Evolutionary conservation across 1,139 yeast genomes (phyloP).

Genomic region (Suhomyces bribrorum): DNA sequence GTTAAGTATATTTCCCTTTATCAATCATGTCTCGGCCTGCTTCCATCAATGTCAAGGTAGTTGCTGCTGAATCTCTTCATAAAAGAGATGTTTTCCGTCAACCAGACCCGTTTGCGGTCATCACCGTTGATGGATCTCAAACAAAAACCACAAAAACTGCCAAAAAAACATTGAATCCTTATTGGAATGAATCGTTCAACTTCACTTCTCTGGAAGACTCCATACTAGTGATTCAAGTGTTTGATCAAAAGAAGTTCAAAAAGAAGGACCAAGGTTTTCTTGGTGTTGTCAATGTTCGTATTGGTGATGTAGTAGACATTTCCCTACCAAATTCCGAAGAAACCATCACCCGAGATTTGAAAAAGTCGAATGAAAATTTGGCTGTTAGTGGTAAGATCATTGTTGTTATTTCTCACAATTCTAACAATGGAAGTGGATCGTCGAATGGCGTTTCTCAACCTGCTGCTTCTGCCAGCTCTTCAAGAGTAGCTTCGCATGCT

Average conservation of each 20-base stretch:
- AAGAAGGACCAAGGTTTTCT: slow-evolving; percentile 98
- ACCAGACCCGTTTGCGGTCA: slow-evolving; percentile 97
- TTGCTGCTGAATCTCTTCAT: slow-evolving; percentile 94
- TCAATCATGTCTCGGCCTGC: slow-evolving; percentile 26
- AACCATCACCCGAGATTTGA: slow-evolving; percentile 89
- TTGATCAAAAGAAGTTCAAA: slow-evolving; percentile 95
- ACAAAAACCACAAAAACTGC: slow-evolving; percentile 94
- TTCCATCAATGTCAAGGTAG: slow-evolving; percentile 69
- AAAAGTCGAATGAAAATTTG: slow-evolving; percentile 86
- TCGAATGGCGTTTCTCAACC: slow-evolving; percentile 14
- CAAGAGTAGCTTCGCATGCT: slow-evolving; percentile 10
- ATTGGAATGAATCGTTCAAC: slow-evolving; percentile 94
- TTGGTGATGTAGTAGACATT: slow-evolving; percentile 86
- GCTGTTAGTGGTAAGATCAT: slow-evolving; percentile 92
- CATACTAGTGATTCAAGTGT: slow-evolving; percentile 87
- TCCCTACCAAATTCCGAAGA: slow-evolving; percentile 63
- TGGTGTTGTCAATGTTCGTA: slow-evolving; percentile 90
- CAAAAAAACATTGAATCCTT: slow-evolving; percentile 91
- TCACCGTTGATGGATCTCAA: slow-evolving; percentile 95
- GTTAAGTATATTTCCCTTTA: background rate
- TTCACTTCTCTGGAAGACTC: slow-evolving; percentile 78
- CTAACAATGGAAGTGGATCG: slow-evolving; percentile 9
- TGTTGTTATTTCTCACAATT: slow-evolving; percentile 61
- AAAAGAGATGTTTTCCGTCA: slow-evolving; percentile 93
- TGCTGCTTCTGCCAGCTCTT: slow-evolving; percentile 13